Percentiles rank a stretch among this genome's conserved stretches.
Conservation (phyloP, 495 filamentous ascomycete genomes). For the Echria macrotheca region DNA sequence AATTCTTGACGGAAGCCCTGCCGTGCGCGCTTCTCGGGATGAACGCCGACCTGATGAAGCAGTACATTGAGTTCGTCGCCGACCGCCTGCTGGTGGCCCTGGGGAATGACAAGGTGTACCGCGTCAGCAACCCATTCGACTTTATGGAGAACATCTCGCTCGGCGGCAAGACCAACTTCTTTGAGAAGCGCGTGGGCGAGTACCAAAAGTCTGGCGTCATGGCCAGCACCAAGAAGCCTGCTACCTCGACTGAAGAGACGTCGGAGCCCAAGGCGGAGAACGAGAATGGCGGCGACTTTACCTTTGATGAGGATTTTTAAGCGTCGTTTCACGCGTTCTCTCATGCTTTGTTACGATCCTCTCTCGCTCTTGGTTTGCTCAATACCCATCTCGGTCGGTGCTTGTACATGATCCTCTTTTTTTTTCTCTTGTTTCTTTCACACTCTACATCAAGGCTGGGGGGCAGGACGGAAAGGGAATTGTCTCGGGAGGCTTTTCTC, state of each 20-base stretch:
- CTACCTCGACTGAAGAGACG: conserved; percentile 35
- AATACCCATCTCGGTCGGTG: too few relatives aligned
- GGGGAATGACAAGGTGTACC: conserved; percentile 90
- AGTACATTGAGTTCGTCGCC: conserved; percentile 99
- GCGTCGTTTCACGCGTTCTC: conserved; percentile 16
- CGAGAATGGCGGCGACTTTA: conserved; percentile 72
- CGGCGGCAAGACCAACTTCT: conserved; percentile 99
- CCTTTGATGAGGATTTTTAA: conserved; percentile 97
- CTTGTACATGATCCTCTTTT: conserved; percentile 6
- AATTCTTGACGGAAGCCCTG: conserved; percentile 94
- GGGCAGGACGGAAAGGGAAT: too few relatives aligned
- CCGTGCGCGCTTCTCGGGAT: conserved; percentile 91
- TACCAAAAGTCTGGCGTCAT: conserved; percentile 99
- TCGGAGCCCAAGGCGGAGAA: conserved; percentile 46
- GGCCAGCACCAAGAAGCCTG: conserved; percentile 85
- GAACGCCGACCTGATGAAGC: conserved; percentile 96
- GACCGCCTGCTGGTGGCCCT: conserved; percentile 89
- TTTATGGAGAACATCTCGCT: conserved; percentile 99
- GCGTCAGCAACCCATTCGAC: conserved; percentile 92
- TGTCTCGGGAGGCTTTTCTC: too few relatives aligned
- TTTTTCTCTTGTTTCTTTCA: too few relatives aligned
- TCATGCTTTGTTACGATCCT: conserved; percentile 15
- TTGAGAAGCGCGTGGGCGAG: conserved; percentile 98
- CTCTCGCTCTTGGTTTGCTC: too few relatives aligned
- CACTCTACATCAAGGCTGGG: too few relatives aligned